A percentile compares a stretch with the other conserved stretches of the same genome.
Evolutionary conservation across 2,329 filamentous ascomycete genomes (phyloP).

Genomic region (Chaetomiaceae sp.): DNA sequence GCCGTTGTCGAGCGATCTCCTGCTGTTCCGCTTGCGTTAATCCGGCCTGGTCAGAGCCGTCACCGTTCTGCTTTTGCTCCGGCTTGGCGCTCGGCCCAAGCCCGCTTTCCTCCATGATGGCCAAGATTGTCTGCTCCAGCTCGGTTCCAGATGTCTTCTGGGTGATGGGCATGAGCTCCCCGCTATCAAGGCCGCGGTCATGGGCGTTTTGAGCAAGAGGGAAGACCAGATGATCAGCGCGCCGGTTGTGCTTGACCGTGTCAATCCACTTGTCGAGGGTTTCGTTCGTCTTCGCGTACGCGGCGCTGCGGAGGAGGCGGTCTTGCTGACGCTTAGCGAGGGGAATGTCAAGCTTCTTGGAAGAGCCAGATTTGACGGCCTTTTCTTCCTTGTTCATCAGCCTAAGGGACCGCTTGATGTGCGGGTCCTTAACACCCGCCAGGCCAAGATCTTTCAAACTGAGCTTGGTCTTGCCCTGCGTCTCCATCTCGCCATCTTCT

Average conservation of each 20-base stretch:
- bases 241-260: slow-evolving; percentile 88
- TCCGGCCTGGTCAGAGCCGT: slow-evolving; percentile 53
- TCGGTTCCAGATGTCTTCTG: slow-evolving; percentile 67
- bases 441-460: slow-evolving; percentile 71
- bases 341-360: slow-evolving; percentile 74
- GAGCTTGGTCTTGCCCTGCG: slow-evolving; percentile 59
- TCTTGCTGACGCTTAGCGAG: slow-evolving; percentile 84
- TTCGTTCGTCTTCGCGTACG: slow-evolving; percentile 87
- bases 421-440: slow-evolving; percentile 65
- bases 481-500: slow-evolving; percentile 36
- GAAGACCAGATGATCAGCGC: slow-evolving; percentile 86
- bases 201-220: slow-evolving; percentile 72
- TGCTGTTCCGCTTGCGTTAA: slow-evolving; percentile 65
- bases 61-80: slow-evolving; percentile 56
- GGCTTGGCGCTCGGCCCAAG: slow-evolving; percentile 50
- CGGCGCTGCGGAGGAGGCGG: slow-evolving; percentile 72
- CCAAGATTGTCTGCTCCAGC: slow-evolving; percentile 79
- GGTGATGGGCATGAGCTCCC: slow-evolving; percentile 61
- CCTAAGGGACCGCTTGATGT: slow-evolving; percentile 75
- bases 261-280: slow-evolving; percentile 88
- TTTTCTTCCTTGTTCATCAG: slow-evolving; percentile 63
- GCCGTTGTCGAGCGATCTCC: slow-evolving; percentile 67
- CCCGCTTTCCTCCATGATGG: slow-evolving; percentile 86
- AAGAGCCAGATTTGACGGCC: slow-evolving; percentile 51
- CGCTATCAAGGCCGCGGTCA: slow-evolving; percentile 55